Percentiles rank a stretch among this genome's conserved stretches.
Conservation (phyloP, 768 basidiomycete species). For the Astraeus odoratus region DNA sequence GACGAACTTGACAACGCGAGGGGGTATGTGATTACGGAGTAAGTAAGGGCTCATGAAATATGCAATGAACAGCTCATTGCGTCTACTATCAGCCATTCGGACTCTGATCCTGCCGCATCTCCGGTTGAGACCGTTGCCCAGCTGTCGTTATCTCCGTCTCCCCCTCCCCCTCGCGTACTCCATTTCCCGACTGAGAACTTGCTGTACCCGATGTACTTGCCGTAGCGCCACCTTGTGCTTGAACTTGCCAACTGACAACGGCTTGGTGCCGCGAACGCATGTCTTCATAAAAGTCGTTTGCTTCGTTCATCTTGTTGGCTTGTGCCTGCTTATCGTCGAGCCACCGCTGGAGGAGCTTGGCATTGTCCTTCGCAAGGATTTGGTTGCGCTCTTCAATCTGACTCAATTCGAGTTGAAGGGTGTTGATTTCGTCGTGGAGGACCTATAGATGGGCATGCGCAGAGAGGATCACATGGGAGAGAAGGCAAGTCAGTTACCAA, state of each 20-base stretch:
- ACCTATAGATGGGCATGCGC: constrained; percentile 42
- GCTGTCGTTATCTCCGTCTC: constrained; percentile 42
- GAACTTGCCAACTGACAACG: constrained; percentile 45
- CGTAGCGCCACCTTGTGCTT: no score
- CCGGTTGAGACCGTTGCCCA: constrained; percentile 65
- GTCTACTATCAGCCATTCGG: constrained; percentile 85
- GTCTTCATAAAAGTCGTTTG: constrained; percentile 83
- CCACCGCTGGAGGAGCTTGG: constrained; percentile 93
- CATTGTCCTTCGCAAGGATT: constrained; percentile 87
- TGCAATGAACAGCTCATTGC: constrained; percentile 25
- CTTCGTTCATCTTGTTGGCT: constrained; percentile 93
- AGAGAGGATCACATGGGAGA: background rate
- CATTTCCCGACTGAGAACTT: constrained; percentile 36
- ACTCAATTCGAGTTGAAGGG: constrained; percentile 83
- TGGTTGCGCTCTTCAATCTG: constrained; percentile 86
- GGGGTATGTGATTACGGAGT: constrained; percentile 21
- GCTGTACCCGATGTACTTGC: constrained; percentile 28
- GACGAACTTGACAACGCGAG: background rate
- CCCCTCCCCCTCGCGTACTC: constrained; percentile 35
- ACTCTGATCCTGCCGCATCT: constrained; percentile 71
- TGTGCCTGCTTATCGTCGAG: constrained; percentile 90
- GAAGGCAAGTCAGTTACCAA: background rate
- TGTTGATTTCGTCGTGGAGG: constrained; percentile 91
- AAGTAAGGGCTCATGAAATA: constrained; percentile 1
- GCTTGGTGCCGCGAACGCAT: constrained; percentile 71